A percentile compares a stretch with the other conserved stretches of the same genome.
Evolutionary conservation across 1,139 yeast species (phyloP).

Genomic region (Debaryomyces sp.): DNA sequence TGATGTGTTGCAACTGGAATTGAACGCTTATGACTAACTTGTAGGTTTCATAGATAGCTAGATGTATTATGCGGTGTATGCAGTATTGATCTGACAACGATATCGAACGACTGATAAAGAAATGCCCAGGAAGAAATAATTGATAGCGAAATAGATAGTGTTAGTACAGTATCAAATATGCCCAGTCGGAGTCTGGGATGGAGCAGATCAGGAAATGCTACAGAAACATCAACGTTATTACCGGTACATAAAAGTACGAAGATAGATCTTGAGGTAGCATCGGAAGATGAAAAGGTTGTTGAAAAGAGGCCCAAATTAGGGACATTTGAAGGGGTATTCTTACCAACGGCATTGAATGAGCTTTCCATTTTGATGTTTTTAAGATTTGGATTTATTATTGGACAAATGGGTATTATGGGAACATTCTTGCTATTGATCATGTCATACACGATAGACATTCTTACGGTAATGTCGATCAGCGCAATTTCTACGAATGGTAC

Average conservation of each 20-base stretch:
- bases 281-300: slow-evolving; percentile 1
- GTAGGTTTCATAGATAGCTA: not conserved
- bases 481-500: slow-evolving; percentile 85
- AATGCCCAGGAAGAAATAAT: not conserved
- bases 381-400: slow-evolving; percentile 77
- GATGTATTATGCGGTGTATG: not conserved
- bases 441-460: slow-evolving; percentile 65
- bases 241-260: not conserved
- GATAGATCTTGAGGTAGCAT: not conserved
- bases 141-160: not conserved
- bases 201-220: not conserved
- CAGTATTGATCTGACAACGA: not conserved
- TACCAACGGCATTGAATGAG: slow-evolving; percentile 76
- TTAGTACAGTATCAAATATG: not conserved
- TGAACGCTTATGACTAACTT: not conserved
- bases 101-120: slow-evolving; percentile 1
- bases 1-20: not conserved
- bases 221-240: slow-evolving; percentile 1
- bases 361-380: slow-evolving; percentile 80
- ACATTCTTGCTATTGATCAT: slow-evolving; percentile 56
- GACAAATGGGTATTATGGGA: slow-evolving; percentile 76
- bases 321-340: slow-evolving; percentile 77
- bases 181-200: not conserved
- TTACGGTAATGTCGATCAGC: slow-evolving; percentile 73
- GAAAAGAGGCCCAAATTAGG: slow-evolving; percentile 48